A percentile compares a stretch with the other conserved stretches of the same genome.
These are phyloP conservation scores for Bocquillonia castaneifolia DNA, from an alignment of 441 rosid genomes.

Conservation along the genomic window DNA sequence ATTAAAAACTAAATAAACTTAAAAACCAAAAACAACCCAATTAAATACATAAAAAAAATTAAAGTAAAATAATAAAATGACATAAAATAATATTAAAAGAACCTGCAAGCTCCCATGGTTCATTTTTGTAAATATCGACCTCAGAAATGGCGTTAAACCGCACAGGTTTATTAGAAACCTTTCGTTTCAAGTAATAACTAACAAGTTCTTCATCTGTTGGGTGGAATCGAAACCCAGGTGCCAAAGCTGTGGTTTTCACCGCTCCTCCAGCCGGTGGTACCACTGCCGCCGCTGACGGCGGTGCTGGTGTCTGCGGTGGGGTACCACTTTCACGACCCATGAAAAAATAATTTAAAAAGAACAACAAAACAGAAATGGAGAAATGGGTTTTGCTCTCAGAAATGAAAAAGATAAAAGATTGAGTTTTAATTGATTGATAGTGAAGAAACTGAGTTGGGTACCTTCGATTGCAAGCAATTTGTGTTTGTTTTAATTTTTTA, in stretches of 20 bases:
- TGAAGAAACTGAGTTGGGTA: conserved; percentile 43
- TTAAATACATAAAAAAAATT: background rate
- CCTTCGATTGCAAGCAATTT: conserved; percentile 80
- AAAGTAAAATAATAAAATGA: background rate
- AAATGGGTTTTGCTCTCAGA: conserved; percentile 19
- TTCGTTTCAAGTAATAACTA: conserved; percentile 74
- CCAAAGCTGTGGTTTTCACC: conserved; percentile 51
- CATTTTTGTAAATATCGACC: conserved; percentile 82
- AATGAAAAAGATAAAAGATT: conserved; percentile 18
- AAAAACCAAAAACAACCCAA: background rate
- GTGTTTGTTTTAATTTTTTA: conserved; percentile 2
- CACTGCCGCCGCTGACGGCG: conserved; percentile 20
- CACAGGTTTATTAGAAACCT: conserved; percentile 58
- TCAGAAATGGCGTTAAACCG: conserved; percentile 69
- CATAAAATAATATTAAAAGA: background rate
- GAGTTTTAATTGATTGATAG: conserved; percentile 38
- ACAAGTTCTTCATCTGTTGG: conserved; percentile 84
- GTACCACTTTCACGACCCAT: conserved; percentile 40
- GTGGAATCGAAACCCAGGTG: conserved; percentile 90
- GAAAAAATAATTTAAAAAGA: background rate
- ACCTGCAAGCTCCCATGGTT: conserved; percentile 90
- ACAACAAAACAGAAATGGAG: no score
- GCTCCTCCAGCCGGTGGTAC: conserved; percentile 9
- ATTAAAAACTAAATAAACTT: background rate
- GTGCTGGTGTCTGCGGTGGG: conserved; percentile 23